Evolutionary conservation across 2,329 filamentous ascomycete genomes (phyloP).

Genomic region (Colletotrichum abscissum): DNA sequence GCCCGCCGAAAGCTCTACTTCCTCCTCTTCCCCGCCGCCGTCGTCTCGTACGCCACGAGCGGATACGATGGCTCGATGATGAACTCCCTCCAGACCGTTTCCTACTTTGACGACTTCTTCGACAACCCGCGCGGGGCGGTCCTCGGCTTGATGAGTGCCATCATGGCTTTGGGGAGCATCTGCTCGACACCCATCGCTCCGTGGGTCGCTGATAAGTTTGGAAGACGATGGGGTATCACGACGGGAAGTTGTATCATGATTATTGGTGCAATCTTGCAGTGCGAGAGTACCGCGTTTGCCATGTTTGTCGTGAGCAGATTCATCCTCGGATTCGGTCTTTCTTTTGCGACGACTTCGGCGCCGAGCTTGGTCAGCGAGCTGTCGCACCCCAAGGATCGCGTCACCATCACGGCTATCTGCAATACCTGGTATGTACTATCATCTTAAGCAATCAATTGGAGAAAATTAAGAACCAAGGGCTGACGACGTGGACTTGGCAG

Average conservation of each 20-base stretch:
- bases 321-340: slow-evolving; percentile 64
- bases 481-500: slow-evolving; percentile 40
- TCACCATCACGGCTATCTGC: slow-evolving; percentile 64
- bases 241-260: slow-evolving; percentile 46
- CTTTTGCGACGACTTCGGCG: slow-evolving; percentile 61
- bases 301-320: slow-evolving; percentile 66
- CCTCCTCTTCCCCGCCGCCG: slow-evolving; percentile 46
- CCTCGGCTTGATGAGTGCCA: slow-evolving; percentile 49
- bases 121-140: slow-evolving; percentile 45
- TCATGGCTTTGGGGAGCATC: slow-evolving; percentile 61
- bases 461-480: neutral
- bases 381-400: slow-evolving; percentile 63
- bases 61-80: slow-evolving; percentile 63
- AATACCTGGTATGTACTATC: slow-evolving; percentile 47
- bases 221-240: slow-evolving; percentile 45
- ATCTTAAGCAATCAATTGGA: neutral
- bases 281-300: slow-evolving; percentile 42
- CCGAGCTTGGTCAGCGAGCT: slow-evolving; percentile 64
- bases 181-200: slow-evolving; percentile 46
- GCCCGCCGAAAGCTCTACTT: slow-evolving; percentile 45
- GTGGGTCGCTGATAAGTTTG: slow-evolving; percentile 46
- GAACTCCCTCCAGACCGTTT: slow-evolving; percentile 58
- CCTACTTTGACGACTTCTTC: slow-evolving; percentile 55
- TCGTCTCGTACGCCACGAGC: slow-evolving; percentile 53
- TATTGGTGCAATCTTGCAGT: slow-evolving; percentile 45